Evolutionary conservation across 768 basidiomycete species (phyloP).

Genomic region (Pulveroboletus sp.): DNA sequence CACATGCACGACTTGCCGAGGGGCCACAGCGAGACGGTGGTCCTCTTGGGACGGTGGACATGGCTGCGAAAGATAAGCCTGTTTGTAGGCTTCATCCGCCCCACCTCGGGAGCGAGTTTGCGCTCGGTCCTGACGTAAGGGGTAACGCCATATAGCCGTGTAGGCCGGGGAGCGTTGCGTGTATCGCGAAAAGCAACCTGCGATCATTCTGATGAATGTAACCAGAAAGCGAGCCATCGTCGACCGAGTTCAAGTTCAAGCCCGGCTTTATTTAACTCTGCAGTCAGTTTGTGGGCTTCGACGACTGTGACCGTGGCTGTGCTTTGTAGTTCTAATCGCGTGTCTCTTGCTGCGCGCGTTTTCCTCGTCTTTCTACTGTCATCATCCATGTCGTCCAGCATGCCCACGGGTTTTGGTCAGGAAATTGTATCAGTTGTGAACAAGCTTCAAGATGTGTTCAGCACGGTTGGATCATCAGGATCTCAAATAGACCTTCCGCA

Average conservation of each 20-base stretch:
- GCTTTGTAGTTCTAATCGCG: slow-evolving; percentile 17
- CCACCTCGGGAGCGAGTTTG: no score
- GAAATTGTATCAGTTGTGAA: slow-evolving; percentile 81
- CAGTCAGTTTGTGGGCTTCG: not conserved
- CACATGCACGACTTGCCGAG: not conserved
- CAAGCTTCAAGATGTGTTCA: slow-evolving; percentile 89
- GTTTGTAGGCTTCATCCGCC: no score
- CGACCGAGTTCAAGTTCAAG: not conserved
- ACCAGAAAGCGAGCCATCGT: not conserved
- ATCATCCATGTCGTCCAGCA: slow-evolving; percentile 19
- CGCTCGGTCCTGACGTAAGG: slow-evolving; percentile 6
- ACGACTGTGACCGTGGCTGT: slow-evolving; percentile 23
- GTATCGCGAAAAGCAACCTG: not conserved
- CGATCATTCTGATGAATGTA: not conserved
- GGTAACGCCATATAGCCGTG: not conserved
- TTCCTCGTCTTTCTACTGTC: slow-evolving; percentile 16
- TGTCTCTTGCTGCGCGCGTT: slow-evolving; percentile 15
- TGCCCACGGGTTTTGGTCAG: slow-evolving; percentile 64
- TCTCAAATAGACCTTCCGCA: slow-evolving; percentile 85
- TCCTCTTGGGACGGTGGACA: not conserved
- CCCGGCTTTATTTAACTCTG: not conserved
- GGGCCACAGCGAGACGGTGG: no score
- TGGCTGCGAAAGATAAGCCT: not conserved
- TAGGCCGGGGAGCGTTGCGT: not conserved
- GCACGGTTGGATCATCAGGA: slow-evolving; percentile 73